Evolutionary conservation across 129 eudicot species (phyloP).

Genomic region (Sambucus nigra): DNA sequence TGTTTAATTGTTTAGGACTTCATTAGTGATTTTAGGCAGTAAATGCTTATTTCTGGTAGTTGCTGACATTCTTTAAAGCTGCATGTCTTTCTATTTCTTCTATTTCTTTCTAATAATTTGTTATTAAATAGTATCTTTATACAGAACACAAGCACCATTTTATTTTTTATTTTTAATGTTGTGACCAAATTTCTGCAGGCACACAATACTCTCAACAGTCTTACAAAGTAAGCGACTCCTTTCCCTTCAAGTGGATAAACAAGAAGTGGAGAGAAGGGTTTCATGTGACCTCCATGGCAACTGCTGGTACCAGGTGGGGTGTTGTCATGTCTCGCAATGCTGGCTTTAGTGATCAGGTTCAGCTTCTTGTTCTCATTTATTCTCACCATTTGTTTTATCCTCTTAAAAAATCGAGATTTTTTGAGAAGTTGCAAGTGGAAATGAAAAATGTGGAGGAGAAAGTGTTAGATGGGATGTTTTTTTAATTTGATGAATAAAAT

Average conservation of each 20-base stretch:
- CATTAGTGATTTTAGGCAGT: too few species aligned
- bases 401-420: background rate
- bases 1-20: too few species aligned
- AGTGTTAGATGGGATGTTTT: background rate
- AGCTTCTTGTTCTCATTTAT: background rate
- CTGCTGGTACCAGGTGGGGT: constrained; percentile 79
- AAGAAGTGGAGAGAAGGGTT: constrained; percentile 90
- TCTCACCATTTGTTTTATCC: background rate
- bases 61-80: too few species aligned
- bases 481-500: too few species aligned
- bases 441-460: too few species aligned
- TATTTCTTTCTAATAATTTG: too few species aligned
- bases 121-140: too few species aligned
- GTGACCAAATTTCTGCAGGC: constrained; percentile 28
- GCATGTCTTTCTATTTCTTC: too few species aligned
- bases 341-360: constrained; percentile 73
- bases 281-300: constrained; percentile 86
- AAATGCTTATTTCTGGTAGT: too few species aligned
- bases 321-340: constrained; percentile 86
- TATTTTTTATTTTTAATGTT: too few species aligned
- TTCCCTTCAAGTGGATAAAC: constrained; percentile 84
- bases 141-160: too few species aligned
- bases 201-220: constrained; percentile 72
- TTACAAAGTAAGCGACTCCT: constrained; percentile 76
- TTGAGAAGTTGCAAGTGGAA: too few species aligned